Conservation (phyloP, 495 filamentous ascomycete genomes). For the Xylaria sp. region DNA sequence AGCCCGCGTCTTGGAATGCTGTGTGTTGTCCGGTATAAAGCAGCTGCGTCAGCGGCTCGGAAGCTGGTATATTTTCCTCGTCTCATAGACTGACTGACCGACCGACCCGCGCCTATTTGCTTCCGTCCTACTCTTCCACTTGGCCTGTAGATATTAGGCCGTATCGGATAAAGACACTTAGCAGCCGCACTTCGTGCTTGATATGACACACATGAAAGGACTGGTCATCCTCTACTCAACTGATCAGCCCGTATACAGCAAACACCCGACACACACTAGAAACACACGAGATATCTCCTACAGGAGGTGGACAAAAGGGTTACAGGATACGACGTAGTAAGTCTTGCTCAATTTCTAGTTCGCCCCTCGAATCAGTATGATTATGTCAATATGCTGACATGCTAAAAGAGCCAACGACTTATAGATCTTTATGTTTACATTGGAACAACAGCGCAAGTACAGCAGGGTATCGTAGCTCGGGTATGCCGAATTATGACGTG, state of each 20-base stretch:
- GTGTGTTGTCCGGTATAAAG: background rate
- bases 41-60: background rate
- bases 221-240: background rate
- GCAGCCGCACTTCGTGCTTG: slow-evolving; percentile 7
- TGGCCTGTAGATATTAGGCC: slow-evolving; percentile 11
- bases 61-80: slow-evolving; percentile 3
- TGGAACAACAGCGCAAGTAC: slow-evolving; percentile 20
- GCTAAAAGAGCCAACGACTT: slow-evolving; percentile 16
- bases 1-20: slow-evolving; percentile 7
- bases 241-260: background rate
- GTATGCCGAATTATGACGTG: slow-evolving; percentile 27
- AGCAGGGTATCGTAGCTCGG: slow-evolving; percentile 31
- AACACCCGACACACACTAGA: background rate
- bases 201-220: slow-evolving; percentile 3
- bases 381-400: slow-evolving; percentile 5
- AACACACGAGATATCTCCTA: background rate
- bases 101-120: slow-evolving; percentile 1
- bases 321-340: slow-evolving; percentile 5
- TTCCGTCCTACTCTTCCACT: slow-evolving; percentile 19
- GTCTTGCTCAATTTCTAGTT: slow-evolving; percentile 12
- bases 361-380: background rate
- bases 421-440: slow-evolving; percentile 26
- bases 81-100: background rate
- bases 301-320: background rate
- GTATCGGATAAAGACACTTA: slow-evolving; percentile 24